Base-by-base conservation (phyloP, 352 stramenopile genomes). In the Pythium brachiatum region DNA sequence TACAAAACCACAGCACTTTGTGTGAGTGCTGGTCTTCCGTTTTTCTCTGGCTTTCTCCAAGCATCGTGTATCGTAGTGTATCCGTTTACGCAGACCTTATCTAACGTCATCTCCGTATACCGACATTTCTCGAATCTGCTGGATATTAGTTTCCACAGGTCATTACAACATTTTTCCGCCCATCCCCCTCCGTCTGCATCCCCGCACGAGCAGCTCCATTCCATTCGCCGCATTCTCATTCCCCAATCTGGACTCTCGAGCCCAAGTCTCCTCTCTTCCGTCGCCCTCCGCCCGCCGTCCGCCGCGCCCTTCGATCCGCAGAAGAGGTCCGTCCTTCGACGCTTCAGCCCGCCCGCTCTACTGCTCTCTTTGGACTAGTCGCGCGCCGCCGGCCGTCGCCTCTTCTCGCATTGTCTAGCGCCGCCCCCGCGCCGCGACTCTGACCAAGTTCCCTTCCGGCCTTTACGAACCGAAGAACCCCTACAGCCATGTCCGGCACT, bases 381-480 rank as follows among this genome's bases (percentile, higher is more conserved):
- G 44, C 55, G 47, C 36, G 47, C 57, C 51, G 56, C 55, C 50
- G 63, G 54, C 60, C 66, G 41, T 50, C 41, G 60, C 74, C 75
- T 77, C 67, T 69, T 79, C 71, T 78, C 64, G 53, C 64, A 76
- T 73, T 64, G 58, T 41, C 68, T 74, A 78, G 68, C 64, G 68
- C 64, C n/a, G 67, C 64, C 52, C 55, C 38, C 41, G 41, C 58
- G 61, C 54, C 31, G 34, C 41, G 66, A 78, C 57, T 71, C 70
- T 78, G 70, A 70, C 46, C 60, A 38, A 75, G 57, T 70, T 67
- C 51, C 64, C 70, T 47, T 65, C 64, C 62, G 67, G 68, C 65
- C 62, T 78, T 56, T 78, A 73, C 56, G 55, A 75, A 69, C 70
- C 70, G 54, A 78, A 78, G 60, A 70, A 75, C 64, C 68, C 72